Evolutionary conservation across 2,329 filamentous ascomycete genomes (phyloP).

Genomic region (Cladobotryum mycophilum): DNA sequence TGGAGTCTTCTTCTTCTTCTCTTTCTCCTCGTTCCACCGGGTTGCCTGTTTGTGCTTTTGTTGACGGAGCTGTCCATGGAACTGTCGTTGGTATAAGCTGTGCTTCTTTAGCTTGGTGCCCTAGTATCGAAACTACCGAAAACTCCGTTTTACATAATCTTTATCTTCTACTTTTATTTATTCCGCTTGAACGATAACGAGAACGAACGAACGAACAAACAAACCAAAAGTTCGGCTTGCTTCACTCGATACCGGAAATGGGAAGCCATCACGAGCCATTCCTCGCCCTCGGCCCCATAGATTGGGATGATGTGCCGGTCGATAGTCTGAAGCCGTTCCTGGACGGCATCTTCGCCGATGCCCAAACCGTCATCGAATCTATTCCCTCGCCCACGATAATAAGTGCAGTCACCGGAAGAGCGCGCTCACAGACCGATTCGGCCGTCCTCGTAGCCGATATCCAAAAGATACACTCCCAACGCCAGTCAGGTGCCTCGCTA

Average conservation of each 20-base stretch:
- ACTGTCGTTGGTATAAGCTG: too few relatives aligned
- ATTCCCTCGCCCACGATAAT: conserved; percentile 50
- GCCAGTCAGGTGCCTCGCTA: conserved; percentile 41
- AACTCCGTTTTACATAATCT: too few relatives aligned
- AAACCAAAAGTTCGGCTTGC: too few relatives aligned
- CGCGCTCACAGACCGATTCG: conserved; percentile 51
- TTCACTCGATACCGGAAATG: conserved; percentile 1
- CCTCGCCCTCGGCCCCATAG: conserved; percentile 47
- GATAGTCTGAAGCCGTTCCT: conserved; percentile 50
- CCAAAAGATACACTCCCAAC: conserved; percentile 37
- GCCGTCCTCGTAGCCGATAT: conserved; percentile 46
- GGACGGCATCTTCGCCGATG: conserved; percentile 55
- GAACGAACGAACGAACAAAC: too few relatives aligned
- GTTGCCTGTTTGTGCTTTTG: not conserved
- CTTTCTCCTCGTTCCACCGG: not conserved
- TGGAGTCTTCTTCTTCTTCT: not conserved
- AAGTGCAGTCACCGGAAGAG: conserved; percentile 35
- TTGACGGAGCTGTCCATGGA: too few relatives aligned
- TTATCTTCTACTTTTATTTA: too few relatives aligned
- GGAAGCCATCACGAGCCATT: conserved; percentile 51
- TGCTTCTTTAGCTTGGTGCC: too few relatives aligned
- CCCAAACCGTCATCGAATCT: conserved; percentile 68
- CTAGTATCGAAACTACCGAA: too few relatives aligned
- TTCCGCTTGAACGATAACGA: too few relatives aligned
- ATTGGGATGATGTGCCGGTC: conserved; percentile 42